Evolutionary conservation across 202 grass and related monocot genomes (phyloP).

Genomic region (Panicum virgatum): DNA sequence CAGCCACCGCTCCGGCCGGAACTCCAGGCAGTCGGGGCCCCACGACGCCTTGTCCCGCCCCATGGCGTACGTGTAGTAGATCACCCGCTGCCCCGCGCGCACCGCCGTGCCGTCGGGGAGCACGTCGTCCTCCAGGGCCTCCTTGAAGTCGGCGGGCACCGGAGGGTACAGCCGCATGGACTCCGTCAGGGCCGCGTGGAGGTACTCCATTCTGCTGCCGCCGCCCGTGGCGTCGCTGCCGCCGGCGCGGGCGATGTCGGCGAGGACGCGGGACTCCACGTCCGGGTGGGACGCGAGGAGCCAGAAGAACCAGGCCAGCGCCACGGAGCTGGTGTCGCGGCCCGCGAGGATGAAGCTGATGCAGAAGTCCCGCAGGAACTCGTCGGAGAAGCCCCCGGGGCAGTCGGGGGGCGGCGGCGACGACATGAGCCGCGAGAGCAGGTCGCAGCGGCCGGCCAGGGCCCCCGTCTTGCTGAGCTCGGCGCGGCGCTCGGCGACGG

Average conservation of each 20-base stretch:
- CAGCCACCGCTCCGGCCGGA: constrained; percentile 76
- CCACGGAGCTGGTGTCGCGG: constrained; percentile 92
- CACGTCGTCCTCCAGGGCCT: constrained; percentile 72
- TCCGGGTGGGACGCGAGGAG: constrained; percentile 56
- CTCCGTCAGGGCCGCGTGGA: constrained; percentile 90
- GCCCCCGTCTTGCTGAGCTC: constrained; percentile 50
- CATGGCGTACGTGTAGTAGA: constrained; percentile 83
- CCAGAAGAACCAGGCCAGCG: constrained; percentile 91
- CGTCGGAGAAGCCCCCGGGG: constrained; percentile 53
- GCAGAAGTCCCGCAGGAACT: constrained; percentile 86
- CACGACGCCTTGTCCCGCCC: constrained; percentile 59
- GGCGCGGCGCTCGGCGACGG: constrained; percentile 56
- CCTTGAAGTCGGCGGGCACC: constrained; percentile 85
- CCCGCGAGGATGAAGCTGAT: constrained; percentile 95
- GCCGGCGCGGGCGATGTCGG: constrained; percentile 47
- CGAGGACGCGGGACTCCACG: constrained; percentile 58
- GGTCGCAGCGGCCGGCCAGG: constrained; percentile 51
- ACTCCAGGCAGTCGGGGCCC: constrained; percentile 66
- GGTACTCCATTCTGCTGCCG: constrained; percentile 60
- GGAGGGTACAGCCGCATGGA: constrained; percentile 80
- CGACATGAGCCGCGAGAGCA: constrained; percentile 71
- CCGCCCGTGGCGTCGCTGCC: neutral
- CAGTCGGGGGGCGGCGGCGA: neutral
- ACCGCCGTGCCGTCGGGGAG: constrained; percentile 63
- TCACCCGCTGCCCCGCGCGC: constrained; percentile 54